Conservation (phyloP, 2,329 filamentous ascomycete genomes). For the Dactylellina leptospora region DNA sequence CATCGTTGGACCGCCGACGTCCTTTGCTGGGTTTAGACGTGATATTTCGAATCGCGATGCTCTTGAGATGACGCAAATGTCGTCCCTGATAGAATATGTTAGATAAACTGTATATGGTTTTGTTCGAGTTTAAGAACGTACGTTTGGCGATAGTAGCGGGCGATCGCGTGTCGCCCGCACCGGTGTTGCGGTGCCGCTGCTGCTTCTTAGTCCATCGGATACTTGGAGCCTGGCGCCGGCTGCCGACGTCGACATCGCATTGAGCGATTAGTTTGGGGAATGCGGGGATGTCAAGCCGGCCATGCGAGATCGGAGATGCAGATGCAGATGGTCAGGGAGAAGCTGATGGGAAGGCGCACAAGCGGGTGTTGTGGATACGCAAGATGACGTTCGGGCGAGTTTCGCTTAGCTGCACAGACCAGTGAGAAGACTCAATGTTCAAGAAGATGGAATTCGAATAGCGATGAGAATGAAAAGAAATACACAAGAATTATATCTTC, state of each 20-base stretch:
- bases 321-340: slow-evolving; percentile 11
- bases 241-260: slow-evolving; percentile 52
- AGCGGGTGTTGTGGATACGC: slow-evolving; percentile 37
- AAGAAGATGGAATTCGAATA: too few relatives aligned
- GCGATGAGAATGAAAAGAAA: background rate
- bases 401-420: slow-evolving; percentile 30
- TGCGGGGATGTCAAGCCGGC: slow-evolving; percentile 22
- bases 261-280: slow-evolving; percentile 30
- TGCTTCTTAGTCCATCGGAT: slow-evolving; percentile 33
- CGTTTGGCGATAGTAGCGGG: slow-evolving; percentile 54
- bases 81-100: slow-evolving; percentile 43
- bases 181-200: slow-evolving; percentile 45
- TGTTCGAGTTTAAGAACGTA: slow-evolving; percentile 20
- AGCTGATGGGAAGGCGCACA: slow-evolving; percentile 26
- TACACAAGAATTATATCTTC: background rate
- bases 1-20: slow-evolving; percentile 54
- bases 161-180: slow-evolving; percentile 51
- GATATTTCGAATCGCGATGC: slow-evolving; percentile 53
- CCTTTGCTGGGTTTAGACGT: slow-evolving; percentile 24
- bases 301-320: slow-evolving; percentile 15
- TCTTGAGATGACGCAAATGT: slow-evolving; percentile 55
- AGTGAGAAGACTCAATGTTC: too few relatives aligned
- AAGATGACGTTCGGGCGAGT: slow-evolving; percentile 35
- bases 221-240: slow-evolving; percentile 37
- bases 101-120: background rate